Evolutionary conservation across 2,329 filamentous ascomycete genomes (phyloP), one percentile per base, ranked within the genome.

Genomic region (Sclerotinia subarctica): DNA sequence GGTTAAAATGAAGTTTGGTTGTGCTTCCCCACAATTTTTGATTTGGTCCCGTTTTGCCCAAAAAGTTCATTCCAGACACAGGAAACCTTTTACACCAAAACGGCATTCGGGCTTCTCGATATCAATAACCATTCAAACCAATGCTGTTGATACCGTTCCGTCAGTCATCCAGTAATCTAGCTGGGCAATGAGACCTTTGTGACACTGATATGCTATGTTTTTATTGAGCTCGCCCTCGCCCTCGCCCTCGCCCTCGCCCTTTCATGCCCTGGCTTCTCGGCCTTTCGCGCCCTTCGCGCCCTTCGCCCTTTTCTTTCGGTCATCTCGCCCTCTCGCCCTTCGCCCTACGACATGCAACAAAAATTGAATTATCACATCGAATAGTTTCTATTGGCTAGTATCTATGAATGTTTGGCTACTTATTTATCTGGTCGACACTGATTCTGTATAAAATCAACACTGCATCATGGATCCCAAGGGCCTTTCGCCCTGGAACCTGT

Each of bases 401-500:
- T 17, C 10, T n/a, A 19, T 38, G 8, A 2, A 51, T 8, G 15
- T 38, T 47, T 51, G 13, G 2, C 59, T 38, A 63, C 17, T 63
- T n/a, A 51, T 42, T 63, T 32, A n/a, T 38, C 51, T 38, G 32
- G 24, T 42, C 59, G 46, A 5, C 11, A 63, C 47, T 7, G 6
- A 26, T n/a, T 17, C 2, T 26, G 29, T 38, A 21, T 15, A 26
- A 24, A 24, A 51, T 38, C 21, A 8, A 11, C 19, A 29, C 15
- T 26, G 32, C 46, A 51, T 76, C 69, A 80, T 44, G 86, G 85
- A 54, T 86, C 79, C 78, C 85, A 88, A 2, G 86, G 81, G 6
- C 82, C 81, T 2, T 68, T 78, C 2, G 86, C 85, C 66, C 83
- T 80, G 3, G 76, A 79, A 1, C 86, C 85, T 29, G 82, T 87